Evolutionary conservation across 331 rosid genomes (phyloP).

Genomic region (Cydonia oblonga): DNA sequence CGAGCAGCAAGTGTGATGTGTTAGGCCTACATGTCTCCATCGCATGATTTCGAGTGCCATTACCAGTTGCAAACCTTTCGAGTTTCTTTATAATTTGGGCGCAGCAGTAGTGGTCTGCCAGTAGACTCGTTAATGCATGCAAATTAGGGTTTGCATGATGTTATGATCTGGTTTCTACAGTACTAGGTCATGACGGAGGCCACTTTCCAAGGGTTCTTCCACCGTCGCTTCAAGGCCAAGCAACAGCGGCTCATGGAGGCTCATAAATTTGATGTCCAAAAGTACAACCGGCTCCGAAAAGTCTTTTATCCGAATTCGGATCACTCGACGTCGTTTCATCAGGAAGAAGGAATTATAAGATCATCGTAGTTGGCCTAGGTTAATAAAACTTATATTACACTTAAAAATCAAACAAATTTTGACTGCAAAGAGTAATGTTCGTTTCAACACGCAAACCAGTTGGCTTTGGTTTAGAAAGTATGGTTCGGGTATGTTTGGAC

Average conservation of each 20-base stretch:
- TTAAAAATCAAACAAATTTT: not conserved
- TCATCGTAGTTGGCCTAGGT: not conserved
- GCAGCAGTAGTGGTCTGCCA: not conserved
- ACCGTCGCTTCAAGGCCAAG: conserved; percentile 38
- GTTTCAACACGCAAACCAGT: not conserved
- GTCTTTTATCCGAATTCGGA: conserved; percentile 28
- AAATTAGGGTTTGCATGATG: not conserved
- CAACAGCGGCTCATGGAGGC: conserved; percentile 50
- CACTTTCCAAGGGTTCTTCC: conserved; percentile 53
- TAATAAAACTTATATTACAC: not conserved
- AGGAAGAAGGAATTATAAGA: not conserved
- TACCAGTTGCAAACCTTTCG: not conserved
- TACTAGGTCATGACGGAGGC: conserved; percentile 69
- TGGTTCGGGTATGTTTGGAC: not conserved
- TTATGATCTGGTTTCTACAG: conserved; percentile 19
- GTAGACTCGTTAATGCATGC: not conserved
- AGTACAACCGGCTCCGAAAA: conserved; percentile 36
- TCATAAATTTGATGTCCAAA: conserved; percentile 32
- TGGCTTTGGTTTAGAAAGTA: not conserved
- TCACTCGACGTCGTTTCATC: not conserved
- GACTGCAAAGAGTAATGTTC: not conserved
- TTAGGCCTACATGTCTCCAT: not conserved
- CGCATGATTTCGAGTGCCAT: not conserved
- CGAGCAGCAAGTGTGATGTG: not conserved
- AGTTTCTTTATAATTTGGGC: not conserved